Conservation (phyloP, 1,284 basidiomycete species). For the Neolentinus lepideus region DNA sequence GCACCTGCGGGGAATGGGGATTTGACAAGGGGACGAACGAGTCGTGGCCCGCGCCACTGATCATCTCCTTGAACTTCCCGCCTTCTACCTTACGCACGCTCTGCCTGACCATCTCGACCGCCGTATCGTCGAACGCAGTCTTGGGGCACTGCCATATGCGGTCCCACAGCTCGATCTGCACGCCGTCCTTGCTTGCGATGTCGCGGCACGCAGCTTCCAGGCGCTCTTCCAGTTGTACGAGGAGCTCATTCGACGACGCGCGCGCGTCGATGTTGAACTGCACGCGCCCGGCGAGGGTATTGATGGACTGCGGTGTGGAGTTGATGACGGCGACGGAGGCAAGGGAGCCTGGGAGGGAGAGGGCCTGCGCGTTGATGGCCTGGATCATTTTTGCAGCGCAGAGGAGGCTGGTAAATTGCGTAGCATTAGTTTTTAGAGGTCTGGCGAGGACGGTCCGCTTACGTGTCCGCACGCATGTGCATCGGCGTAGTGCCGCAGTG, state of each 20-base stretch:
- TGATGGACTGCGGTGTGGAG: slow-evolving; percentile 12
- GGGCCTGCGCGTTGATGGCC: slow-evolving; percentile 10
- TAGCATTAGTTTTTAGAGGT: background rate
- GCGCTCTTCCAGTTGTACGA: slow-evolving; percentile 9
- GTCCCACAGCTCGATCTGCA: slow-evolving; percentile 11
- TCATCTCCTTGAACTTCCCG: slow-evolving; percentile 8
- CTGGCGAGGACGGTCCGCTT: background rate
- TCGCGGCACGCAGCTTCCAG: slow-evolving; percentile 8
- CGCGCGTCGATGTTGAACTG: slow-evolving; percentile 16
- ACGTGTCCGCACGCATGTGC: slow-evolving; percentile 13
- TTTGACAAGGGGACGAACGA: slow-evolving; percentile 8
- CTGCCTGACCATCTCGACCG: slow-evolving; percentile 10
- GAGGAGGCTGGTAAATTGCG: slow-evolving; percentile 8
- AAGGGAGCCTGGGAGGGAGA: slow-evolving; percentile 7
- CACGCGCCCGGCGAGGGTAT: slow-evolving; percentile 13
- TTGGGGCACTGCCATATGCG: slow-evolving; percentile 10
- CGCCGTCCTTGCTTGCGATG: slow-evolving; percentile 5
- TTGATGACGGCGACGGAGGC: slow-evolving; percentile 14
- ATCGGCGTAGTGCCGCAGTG: slow-evolving; percentile 20
- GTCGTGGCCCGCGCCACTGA: slow-evolving; percentile 18
- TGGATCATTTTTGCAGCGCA: slow-evolving; percentile 17
- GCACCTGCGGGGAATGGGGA: background rate
- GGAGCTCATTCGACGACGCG: slow-evolving; percentile 6
- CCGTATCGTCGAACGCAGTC: slow-evolving; percentile 12
- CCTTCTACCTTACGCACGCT: slow-evolving; percentile 9